Percentiles rank a stretch among this genome's conserved stretches.
These are phyloP conservation scores for Beta macrorhiza DNA, from an alignment of 179 eudicot genomes.

Conservation along the genomic window DNA sequence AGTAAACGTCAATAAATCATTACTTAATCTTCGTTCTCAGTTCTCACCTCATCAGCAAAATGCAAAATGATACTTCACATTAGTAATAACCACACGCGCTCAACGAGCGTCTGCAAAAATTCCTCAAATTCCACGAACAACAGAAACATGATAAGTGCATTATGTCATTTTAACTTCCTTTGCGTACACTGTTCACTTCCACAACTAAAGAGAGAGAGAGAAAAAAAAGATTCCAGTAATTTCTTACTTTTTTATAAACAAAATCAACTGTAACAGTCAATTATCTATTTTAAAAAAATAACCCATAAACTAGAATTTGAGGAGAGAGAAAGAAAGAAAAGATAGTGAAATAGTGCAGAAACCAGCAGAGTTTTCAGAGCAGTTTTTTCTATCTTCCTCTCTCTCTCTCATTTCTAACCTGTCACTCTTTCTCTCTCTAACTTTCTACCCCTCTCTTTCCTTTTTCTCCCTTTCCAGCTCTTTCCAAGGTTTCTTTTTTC, in stretches of 20 bases:
- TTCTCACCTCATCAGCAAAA: too few relatives aligned
- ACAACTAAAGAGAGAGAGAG: too few relatives aligned
- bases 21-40: too few relatives aligned
- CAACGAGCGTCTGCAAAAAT: neutral
- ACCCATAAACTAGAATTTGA: too few relatives aligned
- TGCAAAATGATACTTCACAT: too few relatives aligned
- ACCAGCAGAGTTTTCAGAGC: slow-evolving; percentile 12
- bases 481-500: slow-evolving; percentile 6
- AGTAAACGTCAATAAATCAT: too few relatives aligned
- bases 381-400: neutral
- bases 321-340: neutral
- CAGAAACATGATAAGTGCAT: neutral
- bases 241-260: too few relatives aligned
- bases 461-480: slow-evolving; percentile 24
- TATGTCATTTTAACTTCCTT: neutral
- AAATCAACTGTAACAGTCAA: too few relatives aligned
- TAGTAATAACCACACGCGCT: neutral
- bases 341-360: neutral
- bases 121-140: neutral
- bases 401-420: neutral
- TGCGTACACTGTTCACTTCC: neutral
- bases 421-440: slow-evolving; percentile 18
- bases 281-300: too few relatives aligned
- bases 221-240: neutral
- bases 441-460: slow-evolving; percentile 6